These are phyloP conservation scores for Yamadazyma siamensis DNA, from an alignment of 1,139 yeast species.

Conservation along the genomic window DNA sequence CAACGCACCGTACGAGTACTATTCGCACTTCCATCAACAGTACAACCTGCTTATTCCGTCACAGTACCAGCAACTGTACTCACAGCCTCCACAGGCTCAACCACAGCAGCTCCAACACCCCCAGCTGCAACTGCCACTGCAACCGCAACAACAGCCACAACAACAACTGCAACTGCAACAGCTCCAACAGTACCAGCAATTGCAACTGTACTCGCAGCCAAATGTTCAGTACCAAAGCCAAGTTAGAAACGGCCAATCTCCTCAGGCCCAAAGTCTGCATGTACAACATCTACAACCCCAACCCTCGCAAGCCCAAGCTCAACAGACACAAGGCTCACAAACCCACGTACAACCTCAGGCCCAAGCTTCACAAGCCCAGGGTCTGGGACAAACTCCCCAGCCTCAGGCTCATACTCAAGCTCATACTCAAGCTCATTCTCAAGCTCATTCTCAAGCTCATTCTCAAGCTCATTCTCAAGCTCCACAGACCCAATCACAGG, in stretches of 20 bases:
- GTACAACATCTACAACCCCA: conserved; percentile 10
- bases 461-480: not conserved
- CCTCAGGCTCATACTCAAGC: not conserved
- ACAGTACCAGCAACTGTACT: conserved; percentile 1
- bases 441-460: not conserved
- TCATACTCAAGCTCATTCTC: not conserved
- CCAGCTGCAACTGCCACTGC: conserved; percentile 5
- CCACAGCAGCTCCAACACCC: conserved; percentile 12
- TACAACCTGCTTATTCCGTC: no score
- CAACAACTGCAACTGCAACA: conserved; percentile 5
- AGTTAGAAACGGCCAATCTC: conserved; percentile 1
- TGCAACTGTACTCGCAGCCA: not conserved
- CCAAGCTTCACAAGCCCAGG: no score
- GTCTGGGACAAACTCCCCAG: not conserved
- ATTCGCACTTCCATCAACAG: no score
- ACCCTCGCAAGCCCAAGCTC: conserved; percentile 11
- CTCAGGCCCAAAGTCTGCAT: no score
- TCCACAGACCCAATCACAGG: not conserved
- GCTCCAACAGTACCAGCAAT: not conserved
- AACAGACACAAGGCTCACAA: not conserved
- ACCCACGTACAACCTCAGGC: not conserved
- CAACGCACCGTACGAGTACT: no score
- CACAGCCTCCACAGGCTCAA: not conserved
- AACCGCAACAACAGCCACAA: conserved; percentile 1
- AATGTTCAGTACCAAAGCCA: no score